These are phyloP conservation scores for Orbilia blumenaviensis DNA, from an alignment of 2,329 filamentous ascomycete species.

Conservation along the genomic window DNA sequence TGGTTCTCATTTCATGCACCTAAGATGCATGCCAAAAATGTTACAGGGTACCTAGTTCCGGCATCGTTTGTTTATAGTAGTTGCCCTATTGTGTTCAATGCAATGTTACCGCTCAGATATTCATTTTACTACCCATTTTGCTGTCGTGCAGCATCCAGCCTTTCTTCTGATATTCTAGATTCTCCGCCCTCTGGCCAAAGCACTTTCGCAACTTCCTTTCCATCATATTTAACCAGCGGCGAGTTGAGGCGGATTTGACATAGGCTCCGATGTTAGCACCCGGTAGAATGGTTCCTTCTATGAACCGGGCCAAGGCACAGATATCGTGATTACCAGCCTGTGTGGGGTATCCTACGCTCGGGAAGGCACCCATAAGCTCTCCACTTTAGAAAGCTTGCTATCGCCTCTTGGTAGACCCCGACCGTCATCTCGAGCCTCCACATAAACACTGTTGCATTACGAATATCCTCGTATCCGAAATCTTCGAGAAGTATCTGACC, in stretches of 20 bases:
- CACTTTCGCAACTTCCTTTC: not conserved
- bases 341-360: not conserved
- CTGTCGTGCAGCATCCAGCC: not conserved
- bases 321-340: not conserved
- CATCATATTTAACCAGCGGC: not conserved
- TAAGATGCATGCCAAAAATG: not conserved
- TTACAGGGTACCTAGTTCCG: not conserved
- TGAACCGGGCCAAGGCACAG: not conserved
- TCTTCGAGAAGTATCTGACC: not conserved
- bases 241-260: not conserved
- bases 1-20: not conserved
- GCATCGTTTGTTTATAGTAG: not conserved
- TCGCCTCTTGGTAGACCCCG: not conserved
- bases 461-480: not conserved
- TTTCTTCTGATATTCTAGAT: not conserved
- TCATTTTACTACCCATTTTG: not conserved
- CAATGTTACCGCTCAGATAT: too few species aligned
- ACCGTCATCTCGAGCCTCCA: not conserved
- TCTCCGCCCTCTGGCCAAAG: not conserved
- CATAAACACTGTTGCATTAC: not conserved
- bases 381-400: not conserved
- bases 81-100: too few species aligned
- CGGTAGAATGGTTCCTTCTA: not conserved
- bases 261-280: not conserved
- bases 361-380: not conserved